A percentile compares a stretch with the other conserved stretches of the same genome.
Evolutionary conservation across 495 filamentous ascomycete species (phyloP).

Genomic region (Xylaria palmicola): DNA sequence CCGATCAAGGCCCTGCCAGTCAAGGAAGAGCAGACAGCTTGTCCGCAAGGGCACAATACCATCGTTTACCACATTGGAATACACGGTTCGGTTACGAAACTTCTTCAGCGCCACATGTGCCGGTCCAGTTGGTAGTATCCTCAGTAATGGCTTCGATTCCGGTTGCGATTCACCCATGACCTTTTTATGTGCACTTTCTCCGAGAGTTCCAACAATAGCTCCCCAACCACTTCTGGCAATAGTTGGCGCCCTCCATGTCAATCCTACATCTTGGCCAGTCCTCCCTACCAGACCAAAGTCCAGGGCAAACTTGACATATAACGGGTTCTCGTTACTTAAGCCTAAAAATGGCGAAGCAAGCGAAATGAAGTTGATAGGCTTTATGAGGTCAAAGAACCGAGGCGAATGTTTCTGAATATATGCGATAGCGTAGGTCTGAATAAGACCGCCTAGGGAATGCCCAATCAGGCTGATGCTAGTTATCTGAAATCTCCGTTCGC

Average conservation of each 20-base stretch:
- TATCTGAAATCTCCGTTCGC: conserved; percentile 73
- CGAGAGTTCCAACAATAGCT: conserved; percentile 76
- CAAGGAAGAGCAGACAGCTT: conserved; percentile 92
- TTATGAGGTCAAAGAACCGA: conserved; percentile 81
- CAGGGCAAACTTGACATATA: conserved; percentile 95
- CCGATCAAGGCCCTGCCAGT: conserved; percentile 90
- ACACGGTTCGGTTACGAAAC: conserved; percentile 89
- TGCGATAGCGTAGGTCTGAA: conserved; percentile 94
- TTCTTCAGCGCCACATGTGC: conserved; percentile 82
- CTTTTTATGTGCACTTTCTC: conserved; percentile 60
- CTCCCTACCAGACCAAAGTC: conserved; percentile 94
- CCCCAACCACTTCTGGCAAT: conserved; percentile 83
- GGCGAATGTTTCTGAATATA: conserved; percentile 98
- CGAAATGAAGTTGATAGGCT: conserved; percentile 90
- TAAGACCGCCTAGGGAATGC: conserved; percentile 86
- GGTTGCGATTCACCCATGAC: conserved; percentile 66
- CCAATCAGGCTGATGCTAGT: conserved; percentile 95
- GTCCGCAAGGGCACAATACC: conserved; percentile 94
- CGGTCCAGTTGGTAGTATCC: conserved; percentile 89
- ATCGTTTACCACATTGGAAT: conserved; percentile 98
- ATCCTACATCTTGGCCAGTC: conserved; percentile 89
- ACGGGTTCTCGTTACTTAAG: conserved; percentile 93
- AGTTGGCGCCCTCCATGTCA: conserved; percentile 90
- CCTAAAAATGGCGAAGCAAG: conserved; percentile 88
- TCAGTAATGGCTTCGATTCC: conserved; percentile 81